Percentiles rank a stretch among this genome's conserved stretches.
Conservation (phyloP, 2,329 filamentous ascomycete species). For the Xylaria sp. region DNA sequence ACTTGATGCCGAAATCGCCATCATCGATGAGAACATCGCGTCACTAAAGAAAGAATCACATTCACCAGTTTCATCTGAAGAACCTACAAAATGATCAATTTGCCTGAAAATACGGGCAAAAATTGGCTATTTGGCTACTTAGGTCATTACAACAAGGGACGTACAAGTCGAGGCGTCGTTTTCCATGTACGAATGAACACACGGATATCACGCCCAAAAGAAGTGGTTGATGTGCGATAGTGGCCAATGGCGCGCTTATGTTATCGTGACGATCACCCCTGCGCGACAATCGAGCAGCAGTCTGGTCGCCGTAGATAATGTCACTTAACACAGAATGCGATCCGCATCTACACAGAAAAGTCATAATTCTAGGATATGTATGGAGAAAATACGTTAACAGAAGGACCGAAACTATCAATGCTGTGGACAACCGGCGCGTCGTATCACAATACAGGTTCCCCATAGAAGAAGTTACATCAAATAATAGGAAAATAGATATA, state of each 20-base stretch:
- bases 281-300: not conserved
- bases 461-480: not conserved
- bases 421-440: not conserved
- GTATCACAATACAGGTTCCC: not conserved
- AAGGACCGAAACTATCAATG: not conserved
- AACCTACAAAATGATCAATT: conserved; percentile 24
- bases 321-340: not conserved
- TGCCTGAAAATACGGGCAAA: not conserved
- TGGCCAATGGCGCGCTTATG: too few species aligned
- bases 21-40: conserved; percentile 81
- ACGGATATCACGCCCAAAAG: too few species aligned
- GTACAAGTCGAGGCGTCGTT: not conserved
- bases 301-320: not conserved
- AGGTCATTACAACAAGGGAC: not conserved
- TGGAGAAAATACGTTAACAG: not conserved
- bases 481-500: not conserved
- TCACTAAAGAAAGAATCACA: conserved; percentile 47
- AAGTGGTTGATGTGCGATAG: too few species aligned
- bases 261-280: too few species aligned
- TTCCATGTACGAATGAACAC: not conserved
- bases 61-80: conserved; percentile 17
- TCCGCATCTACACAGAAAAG: not conserved
- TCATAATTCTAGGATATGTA: not conserved
- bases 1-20: conserved; percentile 79
- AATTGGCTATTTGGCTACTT: not conserved